Percentiles rank a stretch among this genome's conserved stretches.
Evolutionary conservation across 2,329 filamentous ascomycete species (phyloP).

Genomic region (Hypoxylon sp.): DNA sequence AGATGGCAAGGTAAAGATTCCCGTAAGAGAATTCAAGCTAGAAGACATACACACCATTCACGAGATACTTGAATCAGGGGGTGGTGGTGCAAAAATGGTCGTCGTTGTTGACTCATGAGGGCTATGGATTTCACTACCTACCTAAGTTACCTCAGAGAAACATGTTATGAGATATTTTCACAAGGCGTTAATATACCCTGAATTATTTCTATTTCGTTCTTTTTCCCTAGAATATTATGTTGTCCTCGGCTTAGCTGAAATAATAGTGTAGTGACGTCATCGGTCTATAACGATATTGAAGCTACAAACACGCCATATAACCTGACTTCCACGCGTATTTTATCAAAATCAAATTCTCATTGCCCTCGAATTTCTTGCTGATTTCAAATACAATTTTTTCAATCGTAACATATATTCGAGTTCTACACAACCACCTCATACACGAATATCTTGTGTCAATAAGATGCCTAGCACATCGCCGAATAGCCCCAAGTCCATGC

Average conservation of each 20-base stretch:
- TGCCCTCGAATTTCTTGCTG: not conserved
- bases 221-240: not conserved
- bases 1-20: constrained; percentile 41
- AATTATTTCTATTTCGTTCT: not conserved
- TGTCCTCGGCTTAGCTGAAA: not conserved
- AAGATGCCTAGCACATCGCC: constrained; percentile 16
- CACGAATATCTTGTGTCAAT: not conserved
- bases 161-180: not conserved
- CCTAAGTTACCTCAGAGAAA: too few species aligned
- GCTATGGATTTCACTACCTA: not conserved
- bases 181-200: not conserved
- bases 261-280: constrained; percentile 22
- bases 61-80: constrained; percentile 43
- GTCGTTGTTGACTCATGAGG: constrained; percentile 40
- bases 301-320: constrained; percentile 15
- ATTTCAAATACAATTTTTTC: not conserved
- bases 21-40: constrained; percentile 41
- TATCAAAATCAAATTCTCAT: not conserved
- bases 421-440: not conserved
- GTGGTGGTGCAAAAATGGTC: constrained; percentile 24
- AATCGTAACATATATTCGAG: not conserved
- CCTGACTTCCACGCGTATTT: constrained; percentile 6
- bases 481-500: constrained; percentile 58
- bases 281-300: not conserved
- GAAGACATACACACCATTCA: constrained; percentile 46